Evolutionary conservation across 1,284 basidiomycete species (phyloP).

Genomic region (Trichosporon sp.): DNA sequence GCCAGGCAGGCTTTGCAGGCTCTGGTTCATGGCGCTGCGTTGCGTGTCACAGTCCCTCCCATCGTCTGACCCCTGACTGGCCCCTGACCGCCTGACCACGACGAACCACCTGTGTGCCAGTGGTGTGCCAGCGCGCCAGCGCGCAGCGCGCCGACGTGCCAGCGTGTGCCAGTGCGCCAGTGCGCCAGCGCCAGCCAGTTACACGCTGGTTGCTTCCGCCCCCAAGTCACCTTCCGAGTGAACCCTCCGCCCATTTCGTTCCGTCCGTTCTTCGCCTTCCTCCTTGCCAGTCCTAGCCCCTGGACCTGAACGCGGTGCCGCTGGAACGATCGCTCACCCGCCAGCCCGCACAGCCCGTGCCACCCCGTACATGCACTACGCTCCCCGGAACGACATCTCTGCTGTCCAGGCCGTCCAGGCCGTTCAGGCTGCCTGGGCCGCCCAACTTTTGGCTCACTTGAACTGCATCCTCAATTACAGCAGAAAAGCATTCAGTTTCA

Average conservation of each 20-base stretch:
- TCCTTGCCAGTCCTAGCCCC: not conserved
- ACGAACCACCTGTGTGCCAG: not conserved
- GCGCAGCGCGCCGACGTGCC: not conserved
- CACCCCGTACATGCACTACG: not conserved
- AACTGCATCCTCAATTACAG: not conserved
- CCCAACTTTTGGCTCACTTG: not conserved
- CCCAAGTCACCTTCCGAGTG: not conserved
- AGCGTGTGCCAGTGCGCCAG: not conserved
- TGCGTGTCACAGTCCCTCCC: not conserved
- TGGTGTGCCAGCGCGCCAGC: not conserved
- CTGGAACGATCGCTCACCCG: not conserved
- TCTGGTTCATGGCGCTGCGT: not conserved
- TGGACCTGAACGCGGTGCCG: not conserved
- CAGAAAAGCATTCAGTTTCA: not conserved
- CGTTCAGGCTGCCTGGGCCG: too few species aligned
- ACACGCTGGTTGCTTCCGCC: not conserved
- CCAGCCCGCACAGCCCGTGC: not conserved
- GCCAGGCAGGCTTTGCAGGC: not conserved
- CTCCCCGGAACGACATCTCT: not conserved
- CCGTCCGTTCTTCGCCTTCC: not conserved
- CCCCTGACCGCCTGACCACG: not conserved
- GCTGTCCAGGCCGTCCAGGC: too few species aligned
- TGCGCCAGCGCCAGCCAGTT: too few species aligned
- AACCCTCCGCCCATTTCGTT: not conserved
- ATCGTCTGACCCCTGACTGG: not conserved